These are phyloP conservation scores for Torulaspora gathmanii DNA, from an alignment of 805 yeast genomes.

Conservation along the genomic window DNA sequence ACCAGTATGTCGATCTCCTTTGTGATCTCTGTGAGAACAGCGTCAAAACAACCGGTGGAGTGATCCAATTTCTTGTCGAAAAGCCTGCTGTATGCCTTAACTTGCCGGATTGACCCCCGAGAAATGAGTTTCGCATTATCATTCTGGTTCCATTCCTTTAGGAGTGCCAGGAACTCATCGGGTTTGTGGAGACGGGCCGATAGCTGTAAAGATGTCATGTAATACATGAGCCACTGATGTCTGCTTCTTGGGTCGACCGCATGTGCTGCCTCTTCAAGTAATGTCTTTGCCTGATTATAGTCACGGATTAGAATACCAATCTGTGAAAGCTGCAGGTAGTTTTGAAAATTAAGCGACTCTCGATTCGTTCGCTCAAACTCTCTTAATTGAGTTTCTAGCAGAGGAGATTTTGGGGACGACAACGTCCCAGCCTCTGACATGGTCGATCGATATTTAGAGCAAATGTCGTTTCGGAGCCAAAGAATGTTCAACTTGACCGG, in stretches of 20 bases:
- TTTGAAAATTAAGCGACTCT: conserved; percentile 18
- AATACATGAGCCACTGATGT: conserved; percentile 25
- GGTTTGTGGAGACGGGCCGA: conserved; percentile 16
- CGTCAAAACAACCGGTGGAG: conserved; percentile 1
- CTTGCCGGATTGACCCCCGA: conserved; percentile 21
- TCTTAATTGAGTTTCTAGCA: conserved; percentile 9
- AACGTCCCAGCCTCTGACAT: conserved; percentile 3
- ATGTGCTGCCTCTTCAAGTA: conserved; percentile 8
- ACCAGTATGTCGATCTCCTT: conserved; percentile 16
- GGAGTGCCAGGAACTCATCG: conserved; percentile 11
- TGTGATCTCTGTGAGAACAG: conserved; percentile 9
- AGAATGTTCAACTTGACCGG: conserved; percentile 27
- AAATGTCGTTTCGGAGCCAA: conserved; percentile 21
- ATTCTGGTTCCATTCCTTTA: conserved; percentile 30
- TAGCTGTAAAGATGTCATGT: conserved; percentile 19
- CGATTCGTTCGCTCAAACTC: conserved; percentile 18
- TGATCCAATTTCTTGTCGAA: conserved; percentile 13
- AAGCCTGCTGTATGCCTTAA: conserved; percentile 23
- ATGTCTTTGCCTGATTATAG: conserved; percentile 10
- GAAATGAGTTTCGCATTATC: conserved; percentile 16
- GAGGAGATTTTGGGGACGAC: conserved; percentile 3
- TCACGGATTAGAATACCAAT: conserved; percentile 16
- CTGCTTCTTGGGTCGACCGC: conserved; percentile 13
- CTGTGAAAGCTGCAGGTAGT: conserved; percentile 24
- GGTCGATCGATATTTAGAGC: conserved; percentile 4